phyloP scores from a whole-genome alignment of 495 filamentous ascomycete species.

The Evernia prunastri region DNA sequence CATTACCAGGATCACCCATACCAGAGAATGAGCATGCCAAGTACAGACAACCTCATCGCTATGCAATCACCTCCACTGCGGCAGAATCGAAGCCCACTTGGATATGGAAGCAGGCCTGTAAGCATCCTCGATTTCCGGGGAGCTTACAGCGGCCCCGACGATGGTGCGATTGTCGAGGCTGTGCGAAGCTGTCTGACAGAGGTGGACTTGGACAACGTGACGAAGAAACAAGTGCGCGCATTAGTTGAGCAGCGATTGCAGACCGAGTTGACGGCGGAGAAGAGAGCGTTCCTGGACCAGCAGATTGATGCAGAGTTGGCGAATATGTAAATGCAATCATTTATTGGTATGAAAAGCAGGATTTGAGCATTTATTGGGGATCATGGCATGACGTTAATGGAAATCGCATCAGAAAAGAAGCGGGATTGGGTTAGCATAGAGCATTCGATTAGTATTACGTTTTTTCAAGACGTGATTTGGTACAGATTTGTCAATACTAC shows the following conservation, averaged over 20 bases:
- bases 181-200: slow-evolving; percentile 78
- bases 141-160: slow-evolving; percentile 59
- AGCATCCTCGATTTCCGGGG: slow-evolving; percentile 73
- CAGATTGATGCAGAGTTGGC: slow-evolving; percentile 91
- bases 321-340: slow-evolving; percentile 61
- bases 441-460: slow-evolving; percentile 1
- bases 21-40: slow-evolving; percentile 47
- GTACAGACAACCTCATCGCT: slow-evolving; percentile 56
- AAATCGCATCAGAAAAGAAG: slow-evolving; percentile 1
- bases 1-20: slow-evolving; percentile 45
- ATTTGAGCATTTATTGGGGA: slow-evolving; percentile 8
- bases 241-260: slow-evolving; percentile 89
- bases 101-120: slow-evolving; percentile 51
- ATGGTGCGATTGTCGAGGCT: slow-evolving; percentile 66
- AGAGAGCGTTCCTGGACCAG: slow-evolving; percentile 75
- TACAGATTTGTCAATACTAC: not conserved
- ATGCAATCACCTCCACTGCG: slow-evolving; percentile 39
- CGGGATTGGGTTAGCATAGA: slow-evolving; percentile 7
- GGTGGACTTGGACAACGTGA: slow-evolving; percentile 90
- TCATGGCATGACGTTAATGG: not conserved
- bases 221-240: slow-evolving; percentile 93
- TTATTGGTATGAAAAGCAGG: slow-evolving; percentile 10
- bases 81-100: slow-evolving; percentile 48
- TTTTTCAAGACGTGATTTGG: not conserved
- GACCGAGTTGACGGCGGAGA: slow-evolving; percentile 76